Evolutionary conservation across 1,284 basidiomycete genomes (phyloP), one percentile per base, ranked within the genome.

Genomic region (Boletus sp.): DNA sequence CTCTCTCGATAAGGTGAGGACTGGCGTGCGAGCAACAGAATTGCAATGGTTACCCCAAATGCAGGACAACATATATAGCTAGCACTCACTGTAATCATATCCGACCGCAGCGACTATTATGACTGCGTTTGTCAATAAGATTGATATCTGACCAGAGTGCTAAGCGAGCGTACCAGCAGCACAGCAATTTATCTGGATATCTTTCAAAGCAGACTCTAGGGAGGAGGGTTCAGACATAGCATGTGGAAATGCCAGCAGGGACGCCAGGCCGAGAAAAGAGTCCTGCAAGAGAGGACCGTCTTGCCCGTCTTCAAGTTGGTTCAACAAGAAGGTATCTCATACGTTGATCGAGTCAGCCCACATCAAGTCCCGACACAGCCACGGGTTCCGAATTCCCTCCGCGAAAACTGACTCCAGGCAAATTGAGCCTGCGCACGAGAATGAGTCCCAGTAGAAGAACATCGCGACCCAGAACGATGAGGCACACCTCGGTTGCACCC

Each of bases 361-460:
- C 25, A 26, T 9, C 25, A 6, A 26, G 25, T 26, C 9, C 25
- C 6, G 25, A 26, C 25, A 26, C 25, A 26, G 25, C 25, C 25
- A 26, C 25, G 9, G 9, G 25, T 26, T 26, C 25, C n/a, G n/a
- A n/a, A n/a, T n/a, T n/a, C n/a, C n/a, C n/a, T n/a, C n/a, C n/a
- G n/a, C n/a, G n/a, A n/a, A n/a, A n/a, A n/a, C n/a, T n/a, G n/a
- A n/a, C n/a, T n/a, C n/a, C n/a, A n/a, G 25, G 25, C 25, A 6
- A 26, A 5, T 26, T 26, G 6, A 26, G 9, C 25, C n/a, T n/a
- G 25, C 25, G 8, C 10, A 20, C 17, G 13, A 20, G 6, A 20
- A 80, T 6, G 57, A 59, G 14, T 13, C 9, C 42, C 8, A 40
- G 37, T 37, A 56, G 36, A 40, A n/a, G 55, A 19, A 23, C 37